Conservation (phyloP, 768 basidiomycete species). For the Tricholoma sp. region DNA sequence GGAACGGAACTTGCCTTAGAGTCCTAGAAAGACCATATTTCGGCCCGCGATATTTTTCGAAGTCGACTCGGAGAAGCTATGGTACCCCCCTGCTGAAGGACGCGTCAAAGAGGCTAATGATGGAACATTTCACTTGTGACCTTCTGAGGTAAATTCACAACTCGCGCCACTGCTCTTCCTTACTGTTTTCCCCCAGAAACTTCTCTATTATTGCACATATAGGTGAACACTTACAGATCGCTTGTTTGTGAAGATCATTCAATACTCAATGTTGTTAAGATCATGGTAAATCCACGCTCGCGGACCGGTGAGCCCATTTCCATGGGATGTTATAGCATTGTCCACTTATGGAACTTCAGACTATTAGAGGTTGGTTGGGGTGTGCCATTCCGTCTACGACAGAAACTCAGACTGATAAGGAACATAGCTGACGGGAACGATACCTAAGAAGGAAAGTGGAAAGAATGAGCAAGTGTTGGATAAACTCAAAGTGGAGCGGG, state of each 20-base stretch:
- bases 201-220: conserved; percentile 98
- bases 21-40: conserved; percentile 14
- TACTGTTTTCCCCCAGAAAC: conserved; percentile 46
- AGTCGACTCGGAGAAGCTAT: conserved; percentile 18
- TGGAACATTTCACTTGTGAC: conserved; percentile 65
- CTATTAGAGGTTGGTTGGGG: conserved; percentile 58
- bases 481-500: conserved; percentile 94
- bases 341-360: conserved; percentile 29
- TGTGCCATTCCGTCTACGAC: not conserved
- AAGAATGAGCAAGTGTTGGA: conserved; percentile 84
- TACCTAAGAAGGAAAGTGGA: conserved; percentile 56
- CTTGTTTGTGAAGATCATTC: not conserved
- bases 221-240: conserved; percentile 36
- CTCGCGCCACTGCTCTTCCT: not conserved
- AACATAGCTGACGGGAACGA: conserved; percentile 80
- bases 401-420: conserved; percentile 12
- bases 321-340: conserved; percentile 1
- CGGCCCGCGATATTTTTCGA: not conserved
- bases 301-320: conserved; percentile 58
- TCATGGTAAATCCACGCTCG: conserved; percentile 94
- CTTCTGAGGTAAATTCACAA: conserved; percentile 49
- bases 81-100: conserved; percentile 23
- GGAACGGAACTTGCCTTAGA: conserved; percentile 25
- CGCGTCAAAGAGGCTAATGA: conserved; percentile 35
- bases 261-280: conserved; percentile 32